Base-by-base conservation (phyloP, 768 basidiomycete species). In the Tephrocybe sp. region DNA sequence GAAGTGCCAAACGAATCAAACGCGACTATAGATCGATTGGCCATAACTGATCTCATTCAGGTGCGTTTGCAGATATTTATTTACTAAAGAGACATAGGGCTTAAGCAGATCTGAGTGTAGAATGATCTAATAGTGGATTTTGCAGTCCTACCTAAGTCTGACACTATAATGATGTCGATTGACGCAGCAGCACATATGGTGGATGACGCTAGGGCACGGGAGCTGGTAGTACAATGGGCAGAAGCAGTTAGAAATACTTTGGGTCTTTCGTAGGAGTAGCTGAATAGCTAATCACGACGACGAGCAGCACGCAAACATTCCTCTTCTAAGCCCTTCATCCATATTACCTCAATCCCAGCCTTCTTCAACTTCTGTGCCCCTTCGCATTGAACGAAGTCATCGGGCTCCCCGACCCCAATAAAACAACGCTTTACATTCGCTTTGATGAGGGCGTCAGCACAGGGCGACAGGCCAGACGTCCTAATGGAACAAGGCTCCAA, bases 401-500 rank as follows among this genome's bases (percentile, higher is more conserved):
- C 82, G 3, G 96, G 96, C 66, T 99, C 96, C 52, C 83, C 79
- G 2, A 86, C 92, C 2, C 96, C 96, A 36, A 98, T 87, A 61
- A 86, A 85, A 56, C 96, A 95, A 18, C 86, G 77, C 38, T 71
- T 78, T 32, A 98, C 74, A 34, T 73, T 71, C 4, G 88, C 84
- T 13, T 73, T 73, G 27, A 97, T 80, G 43, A 98, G 78, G 3
- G 89, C 87, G 53, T 93, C 82, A 9, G 91, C 85, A 64, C 97
- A 98, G 1, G 94, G 86, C 0, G 84, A 68, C 36, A 95, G 76
- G 3, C 96, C 95, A 0, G 91, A 94, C 8, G 91, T 87, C 51
- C 97, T 76, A 27, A 89, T 67, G 4, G 93, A 96, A 64, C 97
- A 99, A 9, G 96, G 97, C 63, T 99, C 97, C 75, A 99, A 80